Evolutionary conservation across 2,329 filamentous ascomycete species (phyloP).

Genomic region (Akanthomyces lecanii): DNA sequence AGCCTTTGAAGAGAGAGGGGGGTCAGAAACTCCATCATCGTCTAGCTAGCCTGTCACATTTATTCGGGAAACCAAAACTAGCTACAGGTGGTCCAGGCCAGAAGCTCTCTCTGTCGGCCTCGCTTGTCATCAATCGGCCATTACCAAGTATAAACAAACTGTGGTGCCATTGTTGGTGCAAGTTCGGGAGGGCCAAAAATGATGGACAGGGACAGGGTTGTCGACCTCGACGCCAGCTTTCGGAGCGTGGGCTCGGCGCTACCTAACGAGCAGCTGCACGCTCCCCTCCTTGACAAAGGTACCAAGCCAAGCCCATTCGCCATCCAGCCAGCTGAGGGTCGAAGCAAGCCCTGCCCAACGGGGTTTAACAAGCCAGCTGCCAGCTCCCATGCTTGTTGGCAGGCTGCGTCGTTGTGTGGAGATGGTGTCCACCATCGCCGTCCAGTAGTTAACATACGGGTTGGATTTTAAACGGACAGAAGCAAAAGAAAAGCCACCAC

Average conservation of each 20-base stretch:
- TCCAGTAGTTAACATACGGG: neutral
- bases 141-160: neutral
- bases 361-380: neutral
- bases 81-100: neutral
- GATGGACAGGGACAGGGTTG: constrained; percentile 8
- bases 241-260: neutral
- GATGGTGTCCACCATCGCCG: neutral
- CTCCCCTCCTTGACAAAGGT: constrained; percentile 11
- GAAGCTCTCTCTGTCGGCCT: neutral
- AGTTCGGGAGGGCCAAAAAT: neutral
- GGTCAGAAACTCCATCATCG: constrained; percentile 5
- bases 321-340: constrained; percentile 4
- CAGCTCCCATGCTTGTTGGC: neutral
- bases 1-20: neutral
- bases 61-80: neutral
- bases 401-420: neutral
- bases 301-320: neutral
- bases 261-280: neutral
- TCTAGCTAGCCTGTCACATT: neutral
- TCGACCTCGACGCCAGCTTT: neutral
- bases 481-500: neutral
- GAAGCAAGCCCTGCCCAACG: constrained; percentile 13
- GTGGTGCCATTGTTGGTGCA: neutral
- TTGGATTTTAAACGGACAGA: constrained; percentile 16
- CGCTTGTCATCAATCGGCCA: neutral